Percentiles rank a stretch among this genome's conserved stretches.
These are phyloP conservation scores for Arthromyces matolae DNA, from an alignment of 768 basidiomycete genomes.

Conservation along the genomic window DNA sequence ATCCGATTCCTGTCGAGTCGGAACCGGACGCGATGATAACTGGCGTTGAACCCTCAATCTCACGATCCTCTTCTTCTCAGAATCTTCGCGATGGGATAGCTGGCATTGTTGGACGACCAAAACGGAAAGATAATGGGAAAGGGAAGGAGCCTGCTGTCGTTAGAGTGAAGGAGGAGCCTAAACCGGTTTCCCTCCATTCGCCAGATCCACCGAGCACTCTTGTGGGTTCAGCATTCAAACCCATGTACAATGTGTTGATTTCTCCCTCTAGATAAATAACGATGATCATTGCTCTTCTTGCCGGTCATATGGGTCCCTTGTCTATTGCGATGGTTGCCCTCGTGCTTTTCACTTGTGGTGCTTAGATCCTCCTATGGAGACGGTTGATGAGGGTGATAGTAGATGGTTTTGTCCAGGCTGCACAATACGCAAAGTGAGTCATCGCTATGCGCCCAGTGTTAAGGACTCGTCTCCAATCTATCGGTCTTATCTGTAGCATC, in stretches of 20 bases:
- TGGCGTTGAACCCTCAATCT: constrained; percentile 58
- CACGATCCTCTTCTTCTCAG: constrained; percentile 59
- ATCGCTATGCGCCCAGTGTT: constrained; percentile 8
- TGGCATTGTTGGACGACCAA: constrained; percentile 28
- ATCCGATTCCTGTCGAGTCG: constrained; percentile 41
- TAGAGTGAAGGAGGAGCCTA: constrained; percentile 53
- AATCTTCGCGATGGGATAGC: constrained; percentile 34
- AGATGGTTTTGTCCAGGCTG: constrained; percentile 82
- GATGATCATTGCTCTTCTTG: constrained; percentile 87
- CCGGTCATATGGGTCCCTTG: constrained; percentile 75
- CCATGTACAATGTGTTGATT: neutral
- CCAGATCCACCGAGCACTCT: constrained; percentile 43
- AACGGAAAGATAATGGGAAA: constrained; percentile 53
- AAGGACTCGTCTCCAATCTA: constrained; percentile 13
- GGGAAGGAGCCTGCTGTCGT: constrained; percentile 39
- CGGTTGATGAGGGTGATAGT: constrained; percentile 80
- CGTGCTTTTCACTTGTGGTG: constrained; percentile 96
- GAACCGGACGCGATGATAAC: constrained; percentile 49
- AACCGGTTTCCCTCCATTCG: constrained; percentile 38
- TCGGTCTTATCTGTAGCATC: constrained; percentile 45
- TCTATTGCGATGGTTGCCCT: constrained; percentile 98
- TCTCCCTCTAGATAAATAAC: constrained; percentile 45
- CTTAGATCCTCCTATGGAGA: constrained; percentile 91
- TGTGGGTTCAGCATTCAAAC: constrained; percentile 28
- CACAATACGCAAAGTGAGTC: constrained; percentile 58